These are phyloP conservation scores for Fremontodendron californicum DNA, from an alignment of 345 rosid species.

Conservation along the genomic window DNA sequence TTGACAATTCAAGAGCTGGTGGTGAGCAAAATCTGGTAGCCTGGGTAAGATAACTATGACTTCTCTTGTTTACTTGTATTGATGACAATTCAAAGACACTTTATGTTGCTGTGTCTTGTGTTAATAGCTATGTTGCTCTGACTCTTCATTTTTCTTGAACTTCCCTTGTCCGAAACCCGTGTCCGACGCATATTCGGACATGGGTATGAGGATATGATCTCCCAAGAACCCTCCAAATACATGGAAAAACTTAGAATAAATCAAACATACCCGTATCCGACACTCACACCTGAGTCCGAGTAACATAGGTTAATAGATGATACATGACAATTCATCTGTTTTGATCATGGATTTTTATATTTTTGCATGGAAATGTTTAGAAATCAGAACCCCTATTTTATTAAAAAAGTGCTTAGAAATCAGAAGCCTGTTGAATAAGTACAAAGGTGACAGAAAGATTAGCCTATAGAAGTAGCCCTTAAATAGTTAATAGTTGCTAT, in stretches of 20 bases:
- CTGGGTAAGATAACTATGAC: slow-evolving; percentile 45
- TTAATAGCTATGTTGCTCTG: too few relatives aligned
- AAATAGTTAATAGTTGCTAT: background rate
- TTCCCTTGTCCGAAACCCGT: too few relatives aligned
- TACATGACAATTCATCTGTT: background rate
- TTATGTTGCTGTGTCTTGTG: background rate
- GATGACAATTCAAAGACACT: background rate
- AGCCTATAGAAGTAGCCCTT: background rate
- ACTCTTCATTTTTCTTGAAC: too few relatives aligned
- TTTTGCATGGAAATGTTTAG: background rate
- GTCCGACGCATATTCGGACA: too few relatives aligned
- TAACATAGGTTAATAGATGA: background rate
- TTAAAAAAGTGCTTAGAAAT: background rate
- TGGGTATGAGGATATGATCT: too few relatives aligned
- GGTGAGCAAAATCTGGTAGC: slow-evolving; percentile 67
- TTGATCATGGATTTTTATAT: background rate
- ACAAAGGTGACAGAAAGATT: background rate
- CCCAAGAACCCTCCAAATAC: too few relatives aligned
- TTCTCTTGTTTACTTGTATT: background rate
- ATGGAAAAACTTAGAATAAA: too few relatives aligned
- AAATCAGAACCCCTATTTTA: background rate
- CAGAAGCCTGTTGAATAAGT: background rate
- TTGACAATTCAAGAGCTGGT: slow-evolving; percentile 45
- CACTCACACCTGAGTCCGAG: too few relatives aligned
- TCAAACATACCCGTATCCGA: too few relatives aligned